Conservation (phyloP, 495 filamentous ascomycete genomes). For the Astrothelium macrocarpum region DNA sequence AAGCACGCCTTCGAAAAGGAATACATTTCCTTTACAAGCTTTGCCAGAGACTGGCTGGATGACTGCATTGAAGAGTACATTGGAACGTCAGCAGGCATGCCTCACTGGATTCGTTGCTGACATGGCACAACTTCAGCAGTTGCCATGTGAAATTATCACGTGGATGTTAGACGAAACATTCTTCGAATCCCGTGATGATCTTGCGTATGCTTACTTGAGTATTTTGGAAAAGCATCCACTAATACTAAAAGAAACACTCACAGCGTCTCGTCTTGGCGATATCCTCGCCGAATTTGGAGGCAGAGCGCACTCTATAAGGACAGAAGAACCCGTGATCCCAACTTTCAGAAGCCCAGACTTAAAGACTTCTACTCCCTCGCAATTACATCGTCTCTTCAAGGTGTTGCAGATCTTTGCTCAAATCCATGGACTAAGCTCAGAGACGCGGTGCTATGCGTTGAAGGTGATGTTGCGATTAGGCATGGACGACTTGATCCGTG, state of each 20-base stretch:
- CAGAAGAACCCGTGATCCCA: background rate
- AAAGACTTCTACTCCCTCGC: background rate
- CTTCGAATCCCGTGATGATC: conserved; percentile 14
- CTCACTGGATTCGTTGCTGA: conserved; percentile 18
- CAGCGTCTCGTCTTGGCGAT: background rate
- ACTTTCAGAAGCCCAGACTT: background rate
- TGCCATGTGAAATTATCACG: background rate
- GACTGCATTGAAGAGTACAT: conserved; percentile 6
- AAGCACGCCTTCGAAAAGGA: background rate
- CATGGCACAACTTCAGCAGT: conserved; percentile 2
- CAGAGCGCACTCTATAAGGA: background rate
- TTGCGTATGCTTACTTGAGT: conserved; percentile 19
- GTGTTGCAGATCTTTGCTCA: background rate
- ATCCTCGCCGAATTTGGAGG: background rate
- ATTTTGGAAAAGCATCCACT: background rate
- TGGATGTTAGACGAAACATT: conserved; percentile 14
- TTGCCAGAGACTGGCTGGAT: conserved; percentile 11
- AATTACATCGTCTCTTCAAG: background rate
- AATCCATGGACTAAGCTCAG: background rate
- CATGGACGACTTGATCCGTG: background rate
- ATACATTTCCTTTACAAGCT: conserved; percentile 9
- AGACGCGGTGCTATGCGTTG: conserved; percentile 1
- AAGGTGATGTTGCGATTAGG: background rate
- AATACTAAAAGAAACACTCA: background rate
- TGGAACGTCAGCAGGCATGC: conserved; percentile 12